Evolutionary conservation across 192 early-diverging fungal genomes (phyloP).

Genomic region (Allomyces arbusculus): DNA sequence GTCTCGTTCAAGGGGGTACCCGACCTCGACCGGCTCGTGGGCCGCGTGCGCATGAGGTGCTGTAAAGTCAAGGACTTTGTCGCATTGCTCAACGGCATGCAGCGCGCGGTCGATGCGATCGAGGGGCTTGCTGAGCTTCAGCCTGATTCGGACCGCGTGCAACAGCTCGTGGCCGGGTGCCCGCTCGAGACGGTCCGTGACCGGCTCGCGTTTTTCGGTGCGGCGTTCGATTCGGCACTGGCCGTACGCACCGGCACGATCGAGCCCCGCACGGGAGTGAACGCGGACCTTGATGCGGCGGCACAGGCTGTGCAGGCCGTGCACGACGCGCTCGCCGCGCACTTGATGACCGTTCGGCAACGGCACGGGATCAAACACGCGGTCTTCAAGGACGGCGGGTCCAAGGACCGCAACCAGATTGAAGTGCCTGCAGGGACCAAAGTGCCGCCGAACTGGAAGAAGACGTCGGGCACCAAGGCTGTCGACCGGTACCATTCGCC

Average conservation of each 20-base stretch:
- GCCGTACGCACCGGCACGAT: too few relatives aligned
- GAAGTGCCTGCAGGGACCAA: slow-evolving; percentile 57
- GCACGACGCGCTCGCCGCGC: too few relatives aligned
- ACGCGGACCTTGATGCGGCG: too few relatives aligned
- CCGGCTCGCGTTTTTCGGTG: slow-evolving; percentile 44
- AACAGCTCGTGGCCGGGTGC: slow-evolving; percentile 18
- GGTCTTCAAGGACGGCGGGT: slow-evolving; percentile 65
- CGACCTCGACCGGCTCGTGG: neutral
- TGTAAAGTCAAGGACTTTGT: slow-evolving; percentile 77
- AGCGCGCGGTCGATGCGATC: slow-evolving; percentile 16
- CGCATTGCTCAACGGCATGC: slow-evolving; percentile 24
- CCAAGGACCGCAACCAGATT: slow-evolving; percentile 85
- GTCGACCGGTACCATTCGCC: slow-evolving; percentile 72
- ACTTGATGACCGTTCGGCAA: too few relatives aligned
- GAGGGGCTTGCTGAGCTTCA: slow-evolving; percentile 7
- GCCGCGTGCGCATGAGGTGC: slow-evolving; percentile 51
- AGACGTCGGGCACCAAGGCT: slow-evolving; percentile 56
- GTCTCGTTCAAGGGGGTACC: neutral
- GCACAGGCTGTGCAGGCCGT: too few relatives aligned
- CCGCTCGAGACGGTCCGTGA: slow-evolving; percentile 25
- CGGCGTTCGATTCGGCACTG: slow-evolving; percentile 39
- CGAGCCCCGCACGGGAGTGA: too few relatives aligned
- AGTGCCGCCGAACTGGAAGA: slow-evolving; percentile 56
- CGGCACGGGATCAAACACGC: too few relatives aligned
- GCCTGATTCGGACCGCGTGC: slow-evolving; percentile 37